Evolutionary conservation across 2,329 filamentous ascomycete genomes (phyloP).

Genomic region (Exserohilum turcica): DNA sequence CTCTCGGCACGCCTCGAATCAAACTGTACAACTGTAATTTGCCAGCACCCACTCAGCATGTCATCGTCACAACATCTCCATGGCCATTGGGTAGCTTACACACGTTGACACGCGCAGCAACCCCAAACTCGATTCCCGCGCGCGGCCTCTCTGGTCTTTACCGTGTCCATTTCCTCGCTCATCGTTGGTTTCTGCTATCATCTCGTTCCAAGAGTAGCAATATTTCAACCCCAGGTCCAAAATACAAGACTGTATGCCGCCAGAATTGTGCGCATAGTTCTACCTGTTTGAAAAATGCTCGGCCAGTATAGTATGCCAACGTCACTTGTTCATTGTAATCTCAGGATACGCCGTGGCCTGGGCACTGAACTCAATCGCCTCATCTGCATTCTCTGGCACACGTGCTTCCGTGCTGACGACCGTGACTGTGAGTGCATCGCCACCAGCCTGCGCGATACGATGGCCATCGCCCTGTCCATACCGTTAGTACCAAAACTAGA

Average conservation of each 20-base stretch:
- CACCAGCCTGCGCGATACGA: conserved; percentile 12
- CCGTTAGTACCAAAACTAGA: not conserved
- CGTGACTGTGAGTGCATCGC: conserved; percentile 22
- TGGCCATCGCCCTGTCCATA: not conserved
- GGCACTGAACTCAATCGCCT: conserved; percentile 23
- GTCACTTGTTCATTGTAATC: not conserved
- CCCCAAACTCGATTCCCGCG: too few relatives aligned
- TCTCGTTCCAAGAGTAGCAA: too few relatives aligned
- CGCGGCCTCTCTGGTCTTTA: not conserved
- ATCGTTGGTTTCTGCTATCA: not conserved
- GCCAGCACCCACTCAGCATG: not conserved
- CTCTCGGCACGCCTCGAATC: too few relatives aligned
- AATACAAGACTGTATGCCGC: too few relatives aligned
- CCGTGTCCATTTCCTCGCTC: not conserved
- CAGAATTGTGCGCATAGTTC: too few relatives aligned
- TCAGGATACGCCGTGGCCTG: conserved; percentile 20
- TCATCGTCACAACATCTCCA: not conserved
- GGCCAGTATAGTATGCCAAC: too few relatives aligned
- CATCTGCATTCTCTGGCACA: conserved; percentile 21
- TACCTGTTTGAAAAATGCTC: too few relatives aligned
- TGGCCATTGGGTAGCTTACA: not conserved
- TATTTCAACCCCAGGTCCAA: too few relatives aligned
- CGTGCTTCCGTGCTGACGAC: conserved; percentile 22
- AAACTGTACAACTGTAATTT: not conserved
- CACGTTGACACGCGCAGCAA: too few relatives aligned